These are phyloP conservation scores for Phyllosticta ampelicida DNA, from an alignment of 2,329 filamentous ascomycete species.

Conservation along the genomic window DNA sequence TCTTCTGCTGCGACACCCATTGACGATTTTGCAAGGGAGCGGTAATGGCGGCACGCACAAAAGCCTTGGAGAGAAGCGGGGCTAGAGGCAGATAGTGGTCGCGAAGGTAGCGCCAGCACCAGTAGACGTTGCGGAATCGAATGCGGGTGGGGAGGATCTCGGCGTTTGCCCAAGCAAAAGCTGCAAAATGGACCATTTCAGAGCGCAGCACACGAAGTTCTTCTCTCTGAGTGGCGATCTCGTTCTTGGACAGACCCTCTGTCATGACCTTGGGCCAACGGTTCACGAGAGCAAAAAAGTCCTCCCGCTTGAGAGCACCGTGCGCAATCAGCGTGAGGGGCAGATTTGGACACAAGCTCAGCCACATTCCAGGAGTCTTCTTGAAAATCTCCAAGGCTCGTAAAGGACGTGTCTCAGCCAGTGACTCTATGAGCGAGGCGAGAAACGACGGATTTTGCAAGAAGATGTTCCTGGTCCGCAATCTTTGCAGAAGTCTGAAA, in stretches of 20 bases:
- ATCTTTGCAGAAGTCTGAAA: neutral
- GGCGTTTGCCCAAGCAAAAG: constrained; percentile 3
- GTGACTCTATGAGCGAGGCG: neutral
- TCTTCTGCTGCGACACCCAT: constrained; percentile 1
- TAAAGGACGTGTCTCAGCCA: neutral
- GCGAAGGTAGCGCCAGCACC: constrained; percentile 5
- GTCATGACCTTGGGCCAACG: neutral
- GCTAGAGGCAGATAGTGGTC: neutral
- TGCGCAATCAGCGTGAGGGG: constrained; percentile 5
- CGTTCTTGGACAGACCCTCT: neutral
- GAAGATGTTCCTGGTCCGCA: neutral
- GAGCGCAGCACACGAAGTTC: neutral
- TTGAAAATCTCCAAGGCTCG: constrained; percentile 2
- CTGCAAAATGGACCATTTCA: constrained; percentile 6
- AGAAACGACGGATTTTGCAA: neutral
- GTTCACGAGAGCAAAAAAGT: constrained; percentile 1
- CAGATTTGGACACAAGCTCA: constrained; percentile 2
- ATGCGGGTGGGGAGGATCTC: neutral
- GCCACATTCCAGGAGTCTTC: neutral
- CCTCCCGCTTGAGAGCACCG: constrained; percentile 2
- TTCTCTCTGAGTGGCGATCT: neutral
- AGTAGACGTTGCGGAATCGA: constrained; percentile 9
- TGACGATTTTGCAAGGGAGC: constrained; percentile 2
- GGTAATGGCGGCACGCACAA: constrained; percentile 7
- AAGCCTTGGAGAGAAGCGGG: constrained; percentile 5